phyloP scores from a whole-genome alignment of 306 rosid species.

The Glycine soja region DNA sequence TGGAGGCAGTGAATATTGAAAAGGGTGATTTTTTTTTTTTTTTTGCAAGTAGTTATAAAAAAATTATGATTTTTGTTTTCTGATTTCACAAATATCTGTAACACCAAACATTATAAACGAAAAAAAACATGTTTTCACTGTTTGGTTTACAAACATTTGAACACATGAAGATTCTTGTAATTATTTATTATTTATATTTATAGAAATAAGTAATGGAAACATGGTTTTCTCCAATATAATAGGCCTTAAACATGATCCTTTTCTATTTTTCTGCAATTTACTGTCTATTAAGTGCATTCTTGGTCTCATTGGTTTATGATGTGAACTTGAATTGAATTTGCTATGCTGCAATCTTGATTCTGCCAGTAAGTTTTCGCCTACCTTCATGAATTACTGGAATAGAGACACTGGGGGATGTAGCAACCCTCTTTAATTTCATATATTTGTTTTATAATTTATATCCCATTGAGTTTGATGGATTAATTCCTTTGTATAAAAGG shows the following conservation, averaged over 20 bases:
- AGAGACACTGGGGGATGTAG: not conserved
- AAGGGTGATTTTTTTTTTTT: not conserved
- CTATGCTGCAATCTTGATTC: constrained; percentile 12
- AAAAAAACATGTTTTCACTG: not conserved
- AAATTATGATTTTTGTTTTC: not conserved
- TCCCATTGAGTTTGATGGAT: not conserved
- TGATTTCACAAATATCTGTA: not conserved
- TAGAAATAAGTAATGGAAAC: not conserved
- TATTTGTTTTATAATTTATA: not conserved
- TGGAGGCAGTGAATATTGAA: not conserved
- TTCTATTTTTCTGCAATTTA: not conserved
- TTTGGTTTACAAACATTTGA: not conserved
- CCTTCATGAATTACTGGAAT: not conserved
- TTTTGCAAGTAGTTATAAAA: not conserved
- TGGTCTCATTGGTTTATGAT: not conserved
- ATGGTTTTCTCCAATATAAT: not conserved
- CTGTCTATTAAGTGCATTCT: not conserved
- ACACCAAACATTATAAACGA: not conserved
- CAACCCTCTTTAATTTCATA: not conserved
- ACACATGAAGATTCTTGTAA: not conserved
- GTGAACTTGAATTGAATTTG: constrained; percentile 1
- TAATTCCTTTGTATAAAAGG: not conserved
- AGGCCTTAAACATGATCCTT: not conserved
- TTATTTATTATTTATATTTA: not conserved
- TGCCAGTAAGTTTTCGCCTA: not conserved